Conservation (phyloP, 176 grass and related monocot species). For the Oryza brachyantha region DNA sequence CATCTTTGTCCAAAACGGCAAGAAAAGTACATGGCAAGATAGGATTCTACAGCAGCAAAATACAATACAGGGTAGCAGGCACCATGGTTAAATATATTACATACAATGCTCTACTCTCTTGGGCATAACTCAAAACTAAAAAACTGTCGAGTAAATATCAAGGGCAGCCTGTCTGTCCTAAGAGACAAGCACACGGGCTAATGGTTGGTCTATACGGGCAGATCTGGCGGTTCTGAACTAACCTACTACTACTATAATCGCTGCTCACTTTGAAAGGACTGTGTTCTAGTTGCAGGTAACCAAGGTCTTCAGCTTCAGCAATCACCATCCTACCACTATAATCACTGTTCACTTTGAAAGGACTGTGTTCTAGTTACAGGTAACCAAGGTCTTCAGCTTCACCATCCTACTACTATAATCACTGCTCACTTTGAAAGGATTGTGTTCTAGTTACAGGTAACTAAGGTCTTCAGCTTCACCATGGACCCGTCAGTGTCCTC, state of each 20-base stretch:
- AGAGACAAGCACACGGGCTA: constrained; percentile 25
- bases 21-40: not conserved
- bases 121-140: not conserved
- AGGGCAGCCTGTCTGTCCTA: constrained; percentile 20
- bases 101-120: constrained; percentile 23
- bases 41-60: not conserved
- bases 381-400: constrained; percentile 16
- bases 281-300: constrained; percentile 2
- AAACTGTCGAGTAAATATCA: constrained; percentile 32
- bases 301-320: constrained; percentile 19
- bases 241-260: constrained; percentile 25
- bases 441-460: constrained; percentile 6
- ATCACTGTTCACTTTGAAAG: constrained; percentile 19
- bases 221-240: constrained; percentile 27
- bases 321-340: constrained; percentile 38
- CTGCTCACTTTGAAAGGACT: constrained; percentile 19
- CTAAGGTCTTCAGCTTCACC: constrained; percentile 42
- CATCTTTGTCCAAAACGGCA: not conserved
- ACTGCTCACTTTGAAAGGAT: constrained; percentile 8
- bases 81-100: constrained; percentile 12
- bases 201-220: constrained; percentile 31
- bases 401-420: constrained; percentile 32
- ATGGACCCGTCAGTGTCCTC: constrained; percentile 75
- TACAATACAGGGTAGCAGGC: not conserved
- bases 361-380: constrained; percentile 8